These are phyloP conservation scores for Aleurites moluccanus DNA, from an alignment of 441 rosid species.

Conservation along the genomic window DNA sequence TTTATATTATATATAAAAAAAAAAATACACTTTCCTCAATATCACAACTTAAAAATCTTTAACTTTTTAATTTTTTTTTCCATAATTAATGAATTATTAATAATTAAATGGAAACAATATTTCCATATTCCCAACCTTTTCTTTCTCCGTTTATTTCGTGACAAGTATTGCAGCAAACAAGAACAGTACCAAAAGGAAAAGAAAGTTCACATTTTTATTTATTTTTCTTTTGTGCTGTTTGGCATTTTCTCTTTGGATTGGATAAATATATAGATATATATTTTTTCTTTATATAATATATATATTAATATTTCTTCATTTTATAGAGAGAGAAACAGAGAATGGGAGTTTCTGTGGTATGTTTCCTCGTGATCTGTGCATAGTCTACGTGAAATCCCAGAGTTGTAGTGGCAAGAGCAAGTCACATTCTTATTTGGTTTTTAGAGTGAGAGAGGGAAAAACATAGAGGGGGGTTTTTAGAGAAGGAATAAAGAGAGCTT, in stretches of 20 bases:
- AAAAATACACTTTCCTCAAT: background rate
- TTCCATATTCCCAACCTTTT: slow-evolving; percentile 15
- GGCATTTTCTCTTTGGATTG: slow-evolving; percentile 21
- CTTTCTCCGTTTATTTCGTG: slow-evolving; percentile 49
- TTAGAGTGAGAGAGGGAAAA: background rate
- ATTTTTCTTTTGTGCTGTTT: background rate
- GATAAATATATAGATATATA: slow-evolving; percentile 23
- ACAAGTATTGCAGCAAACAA: slow-evolving; percentile 32
- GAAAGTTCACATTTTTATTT: slow-evolving; percentile 12
- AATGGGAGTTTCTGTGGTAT: slow-evolving; percentile 19
- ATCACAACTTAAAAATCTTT: background rate
- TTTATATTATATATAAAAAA: background rate
- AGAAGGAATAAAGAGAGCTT: slow-evolving; percentile 9
- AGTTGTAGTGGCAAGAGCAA: background rate
- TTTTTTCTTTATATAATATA: background rate
- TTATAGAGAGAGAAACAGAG: slow-evolving; percentile 20
- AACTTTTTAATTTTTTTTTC: slow-evolving; percentile 6
- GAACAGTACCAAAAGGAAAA: background rate
- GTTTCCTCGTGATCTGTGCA: slow-evolving; percentile 64
- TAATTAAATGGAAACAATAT: slow-evolving; percentile 24
- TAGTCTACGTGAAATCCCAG: slow-evolving; percentile 47
- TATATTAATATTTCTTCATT: background rate
- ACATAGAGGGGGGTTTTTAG: slow-evolving; percentile 3
- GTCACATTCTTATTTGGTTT: slow-evolving; percentile 32
- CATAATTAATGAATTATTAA: background rate